Conservation (phyloP, 2,329 filamentous ascomycete genomes). For the Cladophialophora immunda region DNA sequence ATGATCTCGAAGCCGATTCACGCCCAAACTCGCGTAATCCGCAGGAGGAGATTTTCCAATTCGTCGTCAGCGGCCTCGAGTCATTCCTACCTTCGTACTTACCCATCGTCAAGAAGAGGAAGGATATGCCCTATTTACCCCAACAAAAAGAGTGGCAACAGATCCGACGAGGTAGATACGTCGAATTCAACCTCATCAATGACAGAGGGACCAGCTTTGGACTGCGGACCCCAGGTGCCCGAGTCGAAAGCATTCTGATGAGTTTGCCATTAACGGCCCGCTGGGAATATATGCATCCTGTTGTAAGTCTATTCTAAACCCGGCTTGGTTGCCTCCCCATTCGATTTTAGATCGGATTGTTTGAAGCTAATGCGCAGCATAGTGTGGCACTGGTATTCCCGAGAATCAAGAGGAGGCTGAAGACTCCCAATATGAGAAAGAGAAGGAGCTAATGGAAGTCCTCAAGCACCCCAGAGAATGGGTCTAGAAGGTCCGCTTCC, state of each 20-base stretch:
- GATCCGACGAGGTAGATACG: slow-evolving; percentile 89
- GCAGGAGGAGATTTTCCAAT: slow-evolving; percentile 88
- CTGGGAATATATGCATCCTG: slow-evolving; percentile 91
- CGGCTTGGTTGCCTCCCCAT: not conserved
- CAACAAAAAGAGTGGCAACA: slow-evolving; percentile 97
- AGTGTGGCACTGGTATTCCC: slow-evolving; percentile 53
- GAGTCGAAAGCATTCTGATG: slow-evolving; percentile 97
- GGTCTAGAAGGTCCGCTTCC: slow-evolving; percentile 52
- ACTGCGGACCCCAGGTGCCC: slow-evolving; percentile 86
- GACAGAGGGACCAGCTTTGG: slow-evolving; percentile 95
- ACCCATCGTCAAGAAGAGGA: slow-evolving; percentile 85
- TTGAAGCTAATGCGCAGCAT: not conserved
- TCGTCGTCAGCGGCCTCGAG: slow-evolving; percentile 82
- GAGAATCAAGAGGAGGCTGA: slow-evolving; percentile 55
- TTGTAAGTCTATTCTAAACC: slow-evolving; percentile 4
- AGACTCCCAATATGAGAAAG: slow-evolving; percentile 54
- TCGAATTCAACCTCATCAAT: slow-evolving; percentile 98
- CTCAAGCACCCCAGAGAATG: slow-evolving; percentile 69
- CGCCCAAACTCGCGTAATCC: slow-evolving; percentile 71
- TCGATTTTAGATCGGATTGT: not conserved
- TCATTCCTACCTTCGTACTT: slow-evolving; percentile 91
- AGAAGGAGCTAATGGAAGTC: slow-evolving; percentile 81
- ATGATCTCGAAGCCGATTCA: slow-evolving; percentile 79
- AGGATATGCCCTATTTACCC: slow-evolving; percentile 88
- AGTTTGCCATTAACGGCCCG: slow-evolving; percentile 90